Conservation (phyloP, 768 basidiomycete genomes). For the Asterophora lycoperdoides region DNA sequence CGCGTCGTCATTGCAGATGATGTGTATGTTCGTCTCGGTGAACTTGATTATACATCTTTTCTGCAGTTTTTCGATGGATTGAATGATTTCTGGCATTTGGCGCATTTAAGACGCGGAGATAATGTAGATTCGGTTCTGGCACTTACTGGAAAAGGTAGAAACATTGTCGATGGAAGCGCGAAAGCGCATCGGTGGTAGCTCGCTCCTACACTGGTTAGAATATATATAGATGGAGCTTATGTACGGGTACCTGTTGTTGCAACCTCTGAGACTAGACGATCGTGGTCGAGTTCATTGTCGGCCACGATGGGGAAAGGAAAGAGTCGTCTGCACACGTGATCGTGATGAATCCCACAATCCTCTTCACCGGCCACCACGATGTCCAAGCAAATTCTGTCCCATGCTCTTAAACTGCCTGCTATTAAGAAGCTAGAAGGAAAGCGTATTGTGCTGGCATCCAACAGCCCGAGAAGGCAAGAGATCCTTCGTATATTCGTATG, state of each 20-base stretch:
- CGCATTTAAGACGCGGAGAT: constrained; percentile 2
- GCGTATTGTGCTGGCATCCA: constrained; percentile 81
- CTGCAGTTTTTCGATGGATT: constrained; percentile 79
- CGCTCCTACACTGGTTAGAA: too few species aligned
- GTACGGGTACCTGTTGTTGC: background rate
- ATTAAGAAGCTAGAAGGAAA: constrained; percentile 70
- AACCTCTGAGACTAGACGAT: background rate
- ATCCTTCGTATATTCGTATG: constrained; percentile 76
- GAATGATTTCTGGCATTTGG: constrained; percentile 57
- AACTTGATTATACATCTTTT: constrained; percentile 83
- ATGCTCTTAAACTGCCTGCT: constrained; percentile 59
- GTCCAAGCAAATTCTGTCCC: constrained; percentile 51
- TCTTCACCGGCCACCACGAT: constrained; percentile 16
- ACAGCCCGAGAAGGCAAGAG: constrained; percentile 79
- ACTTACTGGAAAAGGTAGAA: constrained; percentile 50
- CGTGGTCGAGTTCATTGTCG: background rate
- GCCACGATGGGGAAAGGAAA: background rate
- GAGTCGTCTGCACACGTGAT: background rate
- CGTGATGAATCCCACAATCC: background rate
- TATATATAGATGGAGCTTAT: too few species aligned
- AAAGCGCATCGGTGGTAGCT: constrained; percentile 48
- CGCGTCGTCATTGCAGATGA: constrained; percentile 79
- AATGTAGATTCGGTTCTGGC: background rate
- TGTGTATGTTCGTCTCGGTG: constrained; percentile 65
- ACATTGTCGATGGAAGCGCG: constrained; percentile 57